Evolutionary conservation across 2,329 filamentous ascomycete species (phyloP).

Genomic region (Aspergillus glaucus): DNA sequence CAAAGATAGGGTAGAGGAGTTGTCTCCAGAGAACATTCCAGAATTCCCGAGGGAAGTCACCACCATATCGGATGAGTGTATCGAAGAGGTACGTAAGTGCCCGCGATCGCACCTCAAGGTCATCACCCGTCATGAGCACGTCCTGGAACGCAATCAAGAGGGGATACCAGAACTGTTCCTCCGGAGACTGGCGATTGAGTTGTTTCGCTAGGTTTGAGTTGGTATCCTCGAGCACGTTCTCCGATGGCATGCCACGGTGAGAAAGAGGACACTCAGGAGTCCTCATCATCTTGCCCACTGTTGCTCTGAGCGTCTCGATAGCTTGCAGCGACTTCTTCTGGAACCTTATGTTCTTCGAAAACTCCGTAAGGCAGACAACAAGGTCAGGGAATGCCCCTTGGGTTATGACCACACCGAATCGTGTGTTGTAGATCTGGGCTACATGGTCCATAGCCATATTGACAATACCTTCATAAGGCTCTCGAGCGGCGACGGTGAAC

Average conservation of each 20-base stretch:
- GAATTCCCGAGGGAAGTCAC: conserved; percentile 86
- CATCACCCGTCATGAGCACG: conserved; percentile 97
- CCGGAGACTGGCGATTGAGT: conserved; percentile 74
- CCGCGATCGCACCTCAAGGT: conserved; percentile 82
- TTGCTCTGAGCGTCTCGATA: conserved; percentile 88
- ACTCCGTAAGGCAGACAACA: conserved; percentile 93
- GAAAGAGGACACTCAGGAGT: conserved; percentile 93
- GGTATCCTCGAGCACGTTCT: conserved; percentile 41
- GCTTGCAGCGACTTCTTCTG: conserved; percentile 97
- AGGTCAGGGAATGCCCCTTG: conserved; percentile 96
- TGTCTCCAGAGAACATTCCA: conserved; percentile 99
- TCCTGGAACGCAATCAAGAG: conserved; percentile 98
- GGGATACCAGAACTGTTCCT: conserved; percentile 98
- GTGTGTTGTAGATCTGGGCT: conserved; percentile 86
- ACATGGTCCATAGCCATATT: conserved; percentile 97
- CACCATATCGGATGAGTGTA: conserved; percentile 80
- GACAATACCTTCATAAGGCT: conserved; percentile 88
- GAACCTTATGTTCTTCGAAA: conserved; percentile 97
- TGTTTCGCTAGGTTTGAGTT: conserved; percentile 52
- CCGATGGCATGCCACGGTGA: conserved; percentile 48
- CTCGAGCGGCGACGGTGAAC: conserved; percentile 89
- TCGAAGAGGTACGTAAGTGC: conserved; percentile 97
- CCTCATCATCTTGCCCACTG: conserved; percentile 88
- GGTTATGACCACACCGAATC: conserved; percentile 91
- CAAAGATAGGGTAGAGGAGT: conserved; percentile 95